Conservation (phyloP, 306 rosid species). For the Lablab purpureus region DNA sequence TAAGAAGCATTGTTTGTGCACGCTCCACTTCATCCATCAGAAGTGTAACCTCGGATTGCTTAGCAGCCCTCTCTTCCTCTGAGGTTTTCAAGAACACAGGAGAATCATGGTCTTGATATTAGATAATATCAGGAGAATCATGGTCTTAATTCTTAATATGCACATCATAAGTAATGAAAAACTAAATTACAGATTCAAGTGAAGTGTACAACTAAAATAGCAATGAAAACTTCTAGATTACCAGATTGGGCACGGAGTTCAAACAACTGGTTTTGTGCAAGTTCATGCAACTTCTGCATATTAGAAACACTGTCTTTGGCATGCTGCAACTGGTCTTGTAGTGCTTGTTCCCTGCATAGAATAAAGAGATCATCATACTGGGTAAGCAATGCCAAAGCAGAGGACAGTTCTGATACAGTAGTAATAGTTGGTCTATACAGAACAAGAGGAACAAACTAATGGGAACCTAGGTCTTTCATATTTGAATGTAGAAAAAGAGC, state of each 20-base stretch:
- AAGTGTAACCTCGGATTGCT: slow-evolving; percentile 90
- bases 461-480: neutral
- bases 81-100: slow-evolving; percentile 41
- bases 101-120: slow-evolving; percentile 21
- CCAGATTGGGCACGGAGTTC: slow-evolving; percentile 98
- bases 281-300: slow-evolving; percentile 93
- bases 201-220: slow-evolving; percentile 26
- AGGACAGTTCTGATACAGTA: slow-evolving; percentile 29
- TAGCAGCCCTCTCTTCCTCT: slow-evolving; percentile 90
- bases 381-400: slow-evolving; percentile 30
- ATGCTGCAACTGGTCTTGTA: slow-evolving; percentile 91
- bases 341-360: slow-evolving; percentile 77
- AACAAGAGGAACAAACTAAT: slow-evolving; percentile 32
- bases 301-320: slow-evolving; percentile 95
- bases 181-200: slow-evolving; percentile 36
- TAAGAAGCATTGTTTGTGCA: slow-evolving; percentile 59
- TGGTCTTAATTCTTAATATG: slow-evolving; percentile 1
- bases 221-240: slow-evolving; percentile 47
- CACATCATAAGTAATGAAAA: slow-evolving; percentile 39
- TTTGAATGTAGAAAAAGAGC: slow-evolving; percentile 20
- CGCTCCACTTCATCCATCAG: slow-evolving; percentile 70
- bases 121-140: slow-evolving; percentile 10
- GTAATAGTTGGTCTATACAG: slow-evolving; percentile 15
- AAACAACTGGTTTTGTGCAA: slow-evolving; percentile 95
- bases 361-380: slow-evolving; percentile 35